phyloP scores from a whole-genome alignment of 345 rosid species.

The Trapa incisa region DNA sequence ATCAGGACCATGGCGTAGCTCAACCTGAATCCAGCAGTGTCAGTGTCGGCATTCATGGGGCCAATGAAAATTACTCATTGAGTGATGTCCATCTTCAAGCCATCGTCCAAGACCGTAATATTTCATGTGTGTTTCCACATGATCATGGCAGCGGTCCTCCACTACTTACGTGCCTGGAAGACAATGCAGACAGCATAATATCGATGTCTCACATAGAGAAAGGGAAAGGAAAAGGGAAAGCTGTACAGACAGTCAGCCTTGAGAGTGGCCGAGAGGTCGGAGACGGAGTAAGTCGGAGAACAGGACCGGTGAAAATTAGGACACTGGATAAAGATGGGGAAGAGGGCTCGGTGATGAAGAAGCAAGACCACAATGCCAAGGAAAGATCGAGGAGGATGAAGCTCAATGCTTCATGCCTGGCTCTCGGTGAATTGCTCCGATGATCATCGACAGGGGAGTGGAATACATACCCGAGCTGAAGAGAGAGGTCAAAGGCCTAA shows the following conservation, averaged over 20 bases:
- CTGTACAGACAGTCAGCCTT: too few relatives aligned
- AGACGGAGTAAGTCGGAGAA: background rate
- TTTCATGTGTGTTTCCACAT: background rate
- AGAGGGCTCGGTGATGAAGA: constrained; percentile 9
- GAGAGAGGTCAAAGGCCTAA: constrained; percentile 18
- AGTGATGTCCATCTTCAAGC: too few relatives aligned
- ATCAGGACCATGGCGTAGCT: background rate
- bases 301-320: background rate
- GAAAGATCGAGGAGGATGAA: constrained; percentile 30
- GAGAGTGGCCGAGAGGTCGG: too few relatives aligned
- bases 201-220: background rate
- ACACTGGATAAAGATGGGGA: background rate
- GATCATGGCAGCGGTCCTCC: background rate
- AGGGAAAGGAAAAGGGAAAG: background rate
- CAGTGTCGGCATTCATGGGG: too few relatives aligned
- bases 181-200: background rate
- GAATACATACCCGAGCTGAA: constrained; percentile 27
- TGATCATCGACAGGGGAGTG: constrained; percentile 17
- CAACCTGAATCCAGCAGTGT: background rate
- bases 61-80: too few relatives aligned
- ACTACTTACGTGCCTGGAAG: background rate
- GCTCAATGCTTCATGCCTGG: constrained; percentile 18
- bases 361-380: constrained; percentile 25
- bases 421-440: constrained; percentile 21
- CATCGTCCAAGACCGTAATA: background rate